Evolutionary conservation across 1,284 basidiomycete genomes (phyloP), one percentile per base, ranked within the genome.

Genomic region (Leccinum brunneo-olivaceum): DNA sequence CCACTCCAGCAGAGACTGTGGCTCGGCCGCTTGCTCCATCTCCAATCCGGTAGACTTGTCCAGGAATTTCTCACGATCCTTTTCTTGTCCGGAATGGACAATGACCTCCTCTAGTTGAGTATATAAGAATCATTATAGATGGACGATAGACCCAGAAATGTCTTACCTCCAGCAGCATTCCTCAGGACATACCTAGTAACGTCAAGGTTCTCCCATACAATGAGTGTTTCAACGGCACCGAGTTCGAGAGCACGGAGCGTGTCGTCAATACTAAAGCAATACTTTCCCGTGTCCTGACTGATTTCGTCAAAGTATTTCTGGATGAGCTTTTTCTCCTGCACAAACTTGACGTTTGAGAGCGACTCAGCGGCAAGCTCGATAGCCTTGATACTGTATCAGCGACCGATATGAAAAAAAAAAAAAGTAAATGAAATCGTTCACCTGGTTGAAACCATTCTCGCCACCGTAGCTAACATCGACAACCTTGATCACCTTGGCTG

Each of bases 241-340:
- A 98, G 81, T 60, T 98, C 96, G 39, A 99, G 79, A 28, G 88
- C 93, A 65, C 96, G 97, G 57, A 99, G 79, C 1, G 96, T 98
- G 64, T 99, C 96, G 14, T 90, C 90, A 50, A 99, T 79, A 69
- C 95, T 96, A 64, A 97, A 99, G 71, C 95, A 98, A 74, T 97
- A 98, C 68, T 89, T 92, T 60, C 84, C 91, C 16, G 92, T 95
- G 64, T 99, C 95, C 64, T 91, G 89, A 51, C 93, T 95, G 68
- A 99, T 99, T 71, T 99, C 96, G 63, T 98, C 95, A 67, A 99
- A 98, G 75, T 98, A 98, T 64, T 81, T 91, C 64, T 98, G 94
- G 56, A 97, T 96, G 34, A 97, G 80, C 65, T 76, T 87, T 77
- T 98, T 98, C 76, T 99, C 95, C 68, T 98, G 95, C 14, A 99